Base-by-base conservation (phyloP, 208 protist genomes). In the Leishmania tarentolae region DNA sequence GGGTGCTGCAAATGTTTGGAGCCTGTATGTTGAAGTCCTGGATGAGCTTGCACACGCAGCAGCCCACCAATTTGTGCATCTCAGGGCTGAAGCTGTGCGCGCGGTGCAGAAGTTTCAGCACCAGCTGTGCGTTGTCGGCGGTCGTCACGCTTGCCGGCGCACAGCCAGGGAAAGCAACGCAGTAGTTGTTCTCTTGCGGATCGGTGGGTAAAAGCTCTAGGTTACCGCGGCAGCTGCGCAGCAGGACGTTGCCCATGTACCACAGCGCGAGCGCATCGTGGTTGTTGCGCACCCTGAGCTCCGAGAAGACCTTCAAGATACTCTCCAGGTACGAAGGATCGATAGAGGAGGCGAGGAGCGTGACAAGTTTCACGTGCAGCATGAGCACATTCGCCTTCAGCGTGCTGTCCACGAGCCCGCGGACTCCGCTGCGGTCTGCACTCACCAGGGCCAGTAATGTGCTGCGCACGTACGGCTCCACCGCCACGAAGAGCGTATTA, bases 11-110 rank as follows among this genome's bases (percentile, higher is more conserved):
- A 75, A 98, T 95, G 79, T 98, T 98, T 17, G 93, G 92, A 11
- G 92, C 81, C 83, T 98, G 95, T 86, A 97, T 86, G 84, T 97
- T 97, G 80, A 95, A 98, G 82, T 98, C 95, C 79, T 98, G 95
- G 63, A 98, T 95, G 35, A 98, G 88, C 79, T 92, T 93, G 80
- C 95, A 98, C 52, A 96, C 93, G 75, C 93, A 97, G 80, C 92
- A 96, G 44, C 95, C 95, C 2, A 96, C 93, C 4, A 98, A 84
- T 86, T 97, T 98, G 44, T 87, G 85, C 88, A 91, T 98, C 79
- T 95, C 90, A 13, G 87, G 77, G 71, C 95, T 98, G 78, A 92
- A 96, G 82, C 85, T 85, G 86, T 97, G 95, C 0, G 95, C 87
- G 75, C 92, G 89, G 81, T 97, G 90, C 53, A 98, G 87, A 53